Evolutionary conservation across 257 asterid species (phyloP).

Genomic region (Ligustrum vulgare): DNA sequence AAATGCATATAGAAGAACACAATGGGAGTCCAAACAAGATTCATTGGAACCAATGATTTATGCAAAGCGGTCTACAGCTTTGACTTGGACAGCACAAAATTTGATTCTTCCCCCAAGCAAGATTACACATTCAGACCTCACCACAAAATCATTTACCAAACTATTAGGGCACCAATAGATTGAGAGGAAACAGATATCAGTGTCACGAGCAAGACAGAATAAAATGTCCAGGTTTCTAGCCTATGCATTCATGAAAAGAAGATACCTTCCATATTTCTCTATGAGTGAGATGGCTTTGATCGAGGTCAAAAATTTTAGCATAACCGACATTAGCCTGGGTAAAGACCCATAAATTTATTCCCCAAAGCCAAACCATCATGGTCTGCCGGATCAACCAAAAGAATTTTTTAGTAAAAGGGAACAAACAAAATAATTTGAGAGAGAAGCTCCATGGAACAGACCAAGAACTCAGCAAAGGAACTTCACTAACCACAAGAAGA

Average conservation of each 20-base stretch:
- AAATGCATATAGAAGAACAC: not conserved
- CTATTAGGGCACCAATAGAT: slow-evolving; percentile 10
- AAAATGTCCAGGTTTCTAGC: slow-evolving; percentile 1
- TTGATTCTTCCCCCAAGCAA: not conserved
- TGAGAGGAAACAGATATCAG: slow-evolving; percentile 3
- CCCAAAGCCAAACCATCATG: slow-evolving; percentile 98
- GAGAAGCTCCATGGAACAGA: not conserved
- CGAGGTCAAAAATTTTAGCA: slow-evolving; percentile 87
- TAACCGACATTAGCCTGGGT: slow-evolving; percentile 73
- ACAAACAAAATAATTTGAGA: slow-evolving; percentile 10
- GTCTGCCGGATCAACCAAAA: slow-evolving; percentile 60
- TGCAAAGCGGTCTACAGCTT: not conserved
- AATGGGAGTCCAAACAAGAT: not conserved
- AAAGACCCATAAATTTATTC: slow-evolving; percentile 90
- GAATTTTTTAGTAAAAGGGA: slow-evolving; percentile 4
- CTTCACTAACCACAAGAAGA: slow-evolving; percentile 86
- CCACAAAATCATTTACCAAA: not conserved
- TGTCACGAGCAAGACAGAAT: slow-evolving; percentile 6
- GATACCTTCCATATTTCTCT: slow-evolving; percentile 95
- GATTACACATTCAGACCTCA: not conserved
- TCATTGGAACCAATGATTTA: not conserved
- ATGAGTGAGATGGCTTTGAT: slow-evolving; percentile 87
- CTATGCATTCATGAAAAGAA: not conserved
- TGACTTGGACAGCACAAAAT: not conserved
- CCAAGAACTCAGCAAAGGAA: slow-evolving; percentile 17